A percentile compares a stretch with the other conserved stretches of the same genome.
These are phyloP conservation scores for Babesia sp. DNA, from an alignment of 169 alveolate species.

Conservation along the genomic window DNA sequence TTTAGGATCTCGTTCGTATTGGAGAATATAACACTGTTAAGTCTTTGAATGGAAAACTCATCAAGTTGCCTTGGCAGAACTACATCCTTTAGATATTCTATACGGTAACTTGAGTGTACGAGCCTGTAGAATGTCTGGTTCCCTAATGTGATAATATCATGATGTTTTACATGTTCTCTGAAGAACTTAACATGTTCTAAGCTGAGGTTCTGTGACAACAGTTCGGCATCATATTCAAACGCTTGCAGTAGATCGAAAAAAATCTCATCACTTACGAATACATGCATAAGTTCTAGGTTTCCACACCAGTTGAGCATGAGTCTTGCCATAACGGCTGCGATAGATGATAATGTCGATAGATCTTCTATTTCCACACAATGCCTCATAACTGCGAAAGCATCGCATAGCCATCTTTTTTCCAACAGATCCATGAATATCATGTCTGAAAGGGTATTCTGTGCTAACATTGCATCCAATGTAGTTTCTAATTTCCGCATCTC, in stretches of 20 bases:
- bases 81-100: conserved; percentile 76
- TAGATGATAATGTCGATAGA: conserved; percentile 37
- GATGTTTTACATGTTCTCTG: conserved; percentile 45
- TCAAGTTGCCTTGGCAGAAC: conserved; percentile 77
- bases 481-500: conserved; percentile 53
- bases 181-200: conserved; percentile 66
- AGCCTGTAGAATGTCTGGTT: conserved; percentile 47
- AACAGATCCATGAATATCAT: conserved; percentile 55
- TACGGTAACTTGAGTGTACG: conserved; percentile 65
- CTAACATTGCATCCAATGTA: conserved; percentile 43
- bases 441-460: conserved; percentile 39
- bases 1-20: conserved; percentile 73
- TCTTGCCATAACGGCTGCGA: conserved; percentile 46
- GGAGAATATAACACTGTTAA: conserved; percentile 59
- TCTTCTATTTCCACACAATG: conserved; percentile 46
- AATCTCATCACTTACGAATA: conserved; percentile 64
- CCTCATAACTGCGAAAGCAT: conserved; percentile 39
- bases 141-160: conserved; percentile 40
- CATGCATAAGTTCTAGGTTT: conserved; percentile 64
- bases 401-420: conserved; percentile 60
- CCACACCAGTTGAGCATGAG: conserved; percentile 68
- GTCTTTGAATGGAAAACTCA: conserved; percentile 74
- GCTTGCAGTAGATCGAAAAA: conserved; percentile 63
- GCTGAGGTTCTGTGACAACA: conserved; percentile 44
- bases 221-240: conserved; percentile 63